Evolutionary conservation across 805 yeast genomes (phyloP).

Genomic region (Barnettozyma sp.): DNA sequence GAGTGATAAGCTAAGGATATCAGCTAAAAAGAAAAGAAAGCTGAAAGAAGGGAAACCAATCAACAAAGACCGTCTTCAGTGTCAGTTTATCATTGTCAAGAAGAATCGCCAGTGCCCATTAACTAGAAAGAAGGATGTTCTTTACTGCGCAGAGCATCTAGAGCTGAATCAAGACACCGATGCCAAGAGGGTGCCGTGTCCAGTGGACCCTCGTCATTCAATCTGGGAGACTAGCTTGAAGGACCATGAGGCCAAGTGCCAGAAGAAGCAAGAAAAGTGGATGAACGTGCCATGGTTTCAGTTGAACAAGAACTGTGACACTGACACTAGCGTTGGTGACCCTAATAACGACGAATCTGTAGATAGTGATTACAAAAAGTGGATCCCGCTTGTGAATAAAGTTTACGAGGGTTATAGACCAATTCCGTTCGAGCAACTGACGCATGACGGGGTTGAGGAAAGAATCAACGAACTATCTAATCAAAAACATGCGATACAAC

Average conservation of each 20-base stretch:
- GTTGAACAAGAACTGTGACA: constrained; percentile 36
- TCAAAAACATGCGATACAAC: constrained; percentile 77
- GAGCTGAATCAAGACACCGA: constrained; percentile 21
- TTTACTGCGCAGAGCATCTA: constrained; percentile 60
- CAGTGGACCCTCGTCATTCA: constrained; percentile 68
- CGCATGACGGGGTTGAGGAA: constrained; percentile 23
- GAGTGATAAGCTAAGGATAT: constrained; percentile 8
- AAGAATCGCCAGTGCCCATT: constrained; percentile 55
- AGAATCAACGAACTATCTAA: constrained; percentile 37
- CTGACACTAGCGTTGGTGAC: too few relatives aligned
- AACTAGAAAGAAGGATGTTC: constrained; percentile 43
- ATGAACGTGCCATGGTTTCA: constrained; percentile 42
- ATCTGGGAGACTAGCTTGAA: constrained; percentile 55
- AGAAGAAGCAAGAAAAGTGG: constrained; percentile 28
- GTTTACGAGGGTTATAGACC: constrained; percentile 31
- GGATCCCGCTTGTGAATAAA: constrained; percentile 31
- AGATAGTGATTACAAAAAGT: constrained; percentile 23
- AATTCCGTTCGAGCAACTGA: constrained; percentile 23
- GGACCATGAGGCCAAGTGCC: constrained; percentile 58
- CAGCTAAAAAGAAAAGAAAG: constrained; percentile 11
- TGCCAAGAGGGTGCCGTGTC: constrained; percentile 54
- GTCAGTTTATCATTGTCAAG: constrained; percentile 42
- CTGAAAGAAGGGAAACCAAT: constrained; percentile 9
- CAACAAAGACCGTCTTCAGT: constrained; percentile 25
- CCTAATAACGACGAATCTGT: too few relatives aligned